A percentile compares a stretch with the other conserved stretches of the same genome.
Conservation (phyloP, 2,329 filamentous ascomycete genomes). For the Nigrograna mackinnonii region DNA sequence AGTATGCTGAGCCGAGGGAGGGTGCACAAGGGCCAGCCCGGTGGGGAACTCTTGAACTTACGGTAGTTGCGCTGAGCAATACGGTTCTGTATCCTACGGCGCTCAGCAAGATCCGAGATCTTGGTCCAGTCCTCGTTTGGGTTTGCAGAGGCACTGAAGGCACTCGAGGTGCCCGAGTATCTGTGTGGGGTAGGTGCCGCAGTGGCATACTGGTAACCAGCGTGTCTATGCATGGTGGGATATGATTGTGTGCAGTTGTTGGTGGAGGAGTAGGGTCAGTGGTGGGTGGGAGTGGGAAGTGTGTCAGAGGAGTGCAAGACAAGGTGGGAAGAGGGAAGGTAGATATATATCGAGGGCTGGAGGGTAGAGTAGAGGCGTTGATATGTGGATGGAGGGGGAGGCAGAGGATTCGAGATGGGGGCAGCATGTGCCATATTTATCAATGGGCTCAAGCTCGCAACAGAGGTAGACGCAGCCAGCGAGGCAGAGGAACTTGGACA, state of each 20-base stretch:
- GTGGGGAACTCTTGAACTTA: slow-evolving; percentile 56
- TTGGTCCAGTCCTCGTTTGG: slow-evolving; percentile 99
- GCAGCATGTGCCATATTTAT: slow-evolving; percentile 30
- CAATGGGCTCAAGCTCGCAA: slow-evolving; percentile 13
- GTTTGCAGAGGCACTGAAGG: slow-evolving; percentile 91
- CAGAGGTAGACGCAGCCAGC: background rate
- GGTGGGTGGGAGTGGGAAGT: slow-evolving; percentile 10
- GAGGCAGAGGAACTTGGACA: background rate
- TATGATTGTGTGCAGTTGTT: slow-evolving; percentile 4
- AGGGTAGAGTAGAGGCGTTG: slow-evolving; percentile 7
- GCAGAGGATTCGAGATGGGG: slow-evolving; percentile 21
- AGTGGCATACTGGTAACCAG: slow-evolving; percentile 47
- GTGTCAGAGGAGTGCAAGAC: slow-evolving; percentile 27
- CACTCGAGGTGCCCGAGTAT: slow-evolving; percentile 85
- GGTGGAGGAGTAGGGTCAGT: slow-evolving; percentile 9
- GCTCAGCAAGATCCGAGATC: slow-evolving; percentile 95
- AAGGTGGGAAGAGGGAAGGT: slow-evolving; percentile 1
- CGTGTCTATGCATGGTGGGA: slow-evolving; percentile 49
- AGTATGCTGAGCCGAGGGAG: slow-evolving; percentile 15
- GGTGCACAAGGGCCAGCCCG: background rate
- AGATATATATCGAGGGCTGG: slow-evolving; percentile 17
- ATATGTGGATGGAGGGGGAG: slow-evolving; percentile 9
- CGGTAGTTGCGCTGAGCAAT: slow-evolving; percentile 98
- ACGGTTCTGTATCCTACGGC: slow-evolving; percentile 92
- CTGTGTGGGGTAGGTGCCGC: slow-evolving; percentile 55